Evolutionary conservation across 148 eudicot species (phyloP).

Genomic region (Cornus kousa): DNA sequence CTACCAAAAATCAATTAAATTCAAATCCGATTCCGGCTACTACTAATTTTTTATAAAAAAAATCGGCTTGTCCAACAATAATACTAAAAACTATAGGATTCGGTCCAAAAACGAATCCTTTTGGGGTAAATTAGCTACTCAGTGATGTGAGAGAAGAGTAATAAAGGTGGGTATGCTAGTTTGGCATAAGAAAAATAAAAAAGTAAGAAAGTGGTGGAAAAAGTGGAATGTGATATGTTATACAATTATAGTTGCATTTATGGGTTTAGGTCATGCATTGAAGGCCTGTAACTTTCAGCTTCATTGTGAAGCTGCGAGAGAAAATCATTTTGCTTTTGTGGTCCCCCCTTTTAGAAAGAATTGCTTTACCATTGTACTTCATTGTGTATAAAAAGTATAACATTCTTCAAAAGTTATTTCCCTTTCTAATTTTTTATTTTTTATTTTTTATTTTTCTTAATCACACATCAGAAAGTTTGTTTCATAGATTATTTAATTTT

Average conservation of each 20-base stretch:
- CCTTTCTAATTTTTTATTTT: background rate
- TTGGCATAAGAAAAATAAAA: background rate
- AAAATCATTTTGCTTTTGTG: constrained; percentile 22
- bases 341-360: constrained; percentile 15
- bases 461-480: no score
- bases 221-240: constrained; percentile 24
- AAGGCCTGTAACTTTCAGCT: constrained; percentile 29
- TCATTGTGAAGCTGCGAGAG: constrained; percentile 23
- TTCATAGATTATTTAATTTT: no score
- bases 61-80: no score
- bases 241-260: constrained; percentile 23
- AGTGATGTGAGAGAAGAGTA: no score
- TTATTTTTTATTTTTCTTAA: background rate
- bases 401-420: background rate
- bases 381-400: background rate
- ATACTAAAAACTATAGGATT: no score
- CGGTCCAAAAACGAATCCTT: no score
- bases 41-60: no score
- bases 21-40: no score
- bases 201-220: constrained; percentile 4
- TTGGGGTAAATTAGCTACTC: no score
- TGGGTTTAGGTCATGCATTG: constrained; percentile 40
- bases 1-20: no score
- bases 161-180: no score
- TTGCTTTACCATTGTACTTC: constrained; percentile 6